These are phyloP conservation scores for Proliferodiscus dingleyae DNA, from an alignment of 2,329 filamentous ascomycete genomes.

Conservation along the genomic window DNA sequence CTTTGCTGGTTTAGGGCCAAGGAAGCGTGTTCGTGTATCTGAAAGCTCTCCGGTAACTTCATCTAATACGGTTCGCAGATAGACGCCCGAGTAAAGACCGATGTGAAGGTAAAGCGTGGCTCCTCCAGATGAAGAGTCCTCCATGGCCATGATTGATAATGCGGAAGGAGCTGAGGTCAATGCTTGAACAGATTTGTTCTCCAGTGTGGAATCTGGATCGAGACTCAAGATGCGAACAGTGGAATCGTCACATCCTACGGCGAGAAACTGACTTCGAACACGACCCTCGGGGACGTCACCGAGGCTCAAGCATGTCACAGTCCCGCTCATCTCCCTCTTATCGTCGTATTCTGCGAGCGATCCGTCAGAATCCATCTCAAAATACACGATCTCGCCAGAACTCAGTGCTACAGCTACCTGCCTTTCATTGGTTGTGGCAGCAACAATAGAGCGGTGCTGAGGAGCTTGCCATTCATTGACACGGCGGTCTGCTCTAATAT, in stretches of 20 bases:
- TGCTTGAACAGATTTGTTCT: conserved; percentile 92
- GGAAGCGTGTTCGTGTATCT: conserved; percentile 89
- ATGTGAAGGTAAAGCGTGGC: conserved; percentile 93
- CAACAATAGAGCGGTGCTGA: conserved; percentile 90
- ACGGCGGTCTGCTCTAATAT: conserved; percentile 70
- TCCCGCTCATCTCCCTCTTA: conserved; percentile 90
- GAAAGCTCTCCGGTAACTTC: conserved; percentile 94
- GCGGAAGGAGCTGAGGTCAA: conserved; percentile 85
- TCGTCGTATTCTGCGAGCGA: conserved; percentile 91
- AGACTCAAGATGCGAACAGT: conserved; percentile 90
- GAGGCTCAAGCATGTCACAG: conserved; percentile 89
- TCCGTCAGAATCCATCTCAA: conserved; percentile 92
- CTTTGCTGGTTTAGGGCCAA: conserved; percentile 85
- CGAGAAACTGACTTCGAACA: conserved; percentile 83
- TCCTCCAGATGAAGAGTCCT: conserved; percentile 84
- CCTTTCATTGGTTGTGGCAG: conserved; percentile 85
- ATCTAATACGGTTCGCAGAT: conserved; percentile 89
- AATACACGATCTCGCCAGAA: conserved; percentile 95
- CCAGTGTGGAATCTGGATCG: conserved; percentile 82
- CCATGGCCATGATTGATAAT: conserved; percentile 90
- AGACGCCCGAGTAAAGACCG: conserved; percentile 90
- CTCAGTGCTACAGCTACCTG: conserved; percentile 93
- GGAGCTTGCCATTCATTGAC: conserved; percentile 93
- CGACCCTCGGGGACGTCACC: conserved; percentile 89
- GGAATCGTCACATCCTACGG: conserved; percentile 94